phyloP scores from a whole-genome alignment of 2,329 filamentous ascomycete genomes.

The Beauveria sp. region DNA sequence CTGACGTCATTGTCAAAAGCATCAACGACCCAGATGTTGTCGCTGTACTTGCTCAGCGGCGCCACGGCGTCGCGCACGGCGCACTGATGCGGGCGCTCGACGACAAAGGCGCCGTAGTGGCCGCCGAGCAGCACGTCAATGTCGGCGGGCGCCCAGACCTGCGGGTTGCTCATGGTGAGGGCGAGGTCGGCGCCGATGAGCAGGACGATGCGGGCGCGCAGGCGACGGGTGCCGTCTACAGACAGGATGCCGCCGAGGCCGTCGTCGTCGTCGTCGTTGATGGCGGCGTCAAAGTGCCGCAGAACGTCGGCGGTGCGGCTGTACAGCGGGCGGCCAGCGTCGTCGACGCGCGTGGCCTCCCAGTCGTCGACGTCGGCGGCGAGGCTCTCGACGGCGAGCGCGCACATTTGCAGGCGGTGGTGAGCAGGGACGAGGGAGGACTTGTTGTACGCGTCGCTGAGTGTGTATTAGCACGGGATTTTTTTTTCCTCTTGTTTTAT shows the following conservation, averaged over 20 bases:
- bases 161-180: slow-evolving; percentile 63
- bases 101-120: slow-evolving; percentile 73
- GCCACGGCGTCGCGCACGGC: slow-evolving; percentile 82
- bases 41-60: slow-evolving; percentile 72
- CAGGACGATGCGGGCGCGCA: slow-evolving; percentile 67
- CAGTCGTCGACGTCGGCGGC: slow-evolving; percentile 80
- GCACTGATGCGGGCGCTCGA: slow-evolving; percentile 74
- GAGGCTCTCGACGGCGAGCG: slow-evolving; percentile 67
- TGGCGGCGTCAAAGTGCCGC: slow-evolving; percentile 85
- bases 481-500: too few species aligned
- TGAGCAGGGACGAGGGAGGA: slow-evolving; percentile 29
- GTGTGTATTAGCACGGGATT: not conserved
- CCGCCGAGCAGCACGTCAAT: slow-evolving; percentile 80
- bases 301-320: slow-evolving; percentile 83
- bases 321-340: slow-evolving; percentile 48
- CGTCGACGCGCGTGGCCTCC: slow-evolving; percentile 62
- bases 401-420: slow-evolving; percentile 63
- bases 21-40: slow-evolving; percentile 74
- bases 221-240: slow-evolving; percentile 60
- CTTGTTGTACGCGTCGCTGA: slow-evolving; percentile 29
- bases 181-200: slow-evolving; percentile 73
- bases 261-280: slow-evolving; percentile 47
- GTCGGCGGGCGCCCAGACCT: slow-evolving; percentile 78
- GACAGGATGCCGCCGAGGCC: slow-evolving; percentile 69
- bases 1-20: slow-evolving; percentile 60